Percentiles rank a stretch among this genome's conserved stretches.
These are phyloP conservation scores for Gaillardinia entomophila DNA, from an alignment of 805 yeast genomes.

Conservation along the genomic window DNA sequence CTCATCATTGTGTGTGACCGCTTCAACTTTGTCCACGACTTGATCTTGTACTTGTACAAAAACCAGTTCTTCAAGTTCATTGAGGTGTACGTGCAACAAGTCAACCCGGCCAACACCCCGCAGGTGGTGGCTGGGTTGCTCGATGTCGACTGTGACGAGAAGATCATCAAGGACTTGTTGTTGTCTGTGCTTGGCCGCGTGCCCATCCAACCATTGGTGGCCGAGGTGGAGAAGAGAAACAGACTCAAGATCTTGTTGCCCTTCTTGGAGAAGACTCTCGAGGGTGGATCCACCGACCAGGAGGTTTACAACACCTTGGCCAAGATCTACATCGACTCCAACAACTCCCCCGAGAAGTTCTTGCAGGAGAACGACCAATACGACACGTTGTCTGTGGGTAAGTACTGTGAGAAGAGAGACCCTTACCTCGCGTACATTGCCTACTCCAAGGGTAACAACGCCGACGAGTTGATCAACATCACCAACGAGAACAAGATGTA, in stretches of 20 bases:
- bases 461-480: conserved; percentile 80
- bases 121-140: conserved; percentile 93
- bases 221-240: conserved; percentile 95
- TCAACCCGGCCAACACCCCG: conserved; percentile 92
- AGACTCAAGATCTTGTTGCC: conserved; percentile 88
- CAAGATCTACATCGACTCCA: conserved; percentile 94
- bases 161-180: conserved; percentile 72
- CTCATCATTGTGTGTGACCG: conserved; percentile 95
- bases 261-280: conserved; percentile 82
- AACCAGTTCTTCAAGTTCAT: conserved; percentile 93
- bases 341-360: conserved; percentile 96
- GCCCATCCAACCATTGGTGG: conserved; percentile 82
- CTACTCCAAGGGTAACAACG: conserved; percentile 91
- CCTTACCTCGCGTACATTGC: conserved; percentile 98
- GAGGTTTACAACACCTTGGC: conserved; percentile 94
- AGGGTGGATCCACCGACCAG: conserved; percentile 79
- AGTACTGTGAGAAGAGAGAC: conserved; percentile 97
- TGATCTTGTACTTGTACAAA: conserved; percentile 89
- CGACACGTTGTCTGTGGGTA: conserved; percentile 94
- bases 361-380: conserved; percentile 84
- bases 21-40: conserved; percentile 84
- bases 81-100: conserved; percentile 97
- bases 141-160: conserved; percentile 96
- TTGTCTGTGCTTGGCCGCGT: conserved; percentile 90
- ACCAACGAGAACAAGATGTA: conserved; percentile 98